phyloP scores from a whole-genome alignment of 768 basidiomycete genomes.

The Leccinellum luteum region DNA sequence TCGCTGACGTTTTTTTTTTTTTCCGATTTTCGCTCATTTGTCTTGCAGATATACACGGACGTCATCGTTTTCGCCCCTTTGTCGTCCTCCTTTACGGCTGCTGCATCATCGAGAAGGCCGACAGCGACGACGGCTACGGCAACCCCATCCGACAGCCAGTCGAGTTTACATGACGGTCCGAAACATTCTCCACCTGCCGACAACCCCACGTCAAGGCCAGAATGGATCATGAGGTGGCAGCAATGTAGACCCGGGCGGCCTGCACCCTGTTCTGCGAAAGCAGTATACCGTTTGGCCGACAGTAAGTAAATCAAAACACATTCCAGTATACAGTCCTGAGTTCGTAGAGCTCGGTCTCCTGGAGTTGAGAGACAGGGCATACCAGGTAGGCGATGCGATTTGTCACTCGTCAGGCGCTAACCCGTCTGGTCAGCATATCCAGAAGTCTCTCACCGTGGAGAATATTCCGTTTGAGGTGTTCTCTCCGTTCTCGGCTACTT shows the following conservation, averaged over 20 bases:
- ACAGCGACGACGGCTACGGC: constrained; percentile 9
- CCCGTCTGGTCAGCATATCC: constrained; percentile 55
- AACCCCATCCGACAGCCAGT: constrained; percentile 36
- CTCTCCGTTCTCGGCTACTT: constrained; percentile 78
- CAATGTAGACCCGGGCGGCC: constrained; percentile 57
- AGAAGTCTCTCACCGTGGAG: constrained; percentile 68
- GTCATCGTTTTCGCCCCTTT: constrained; percentile 81
- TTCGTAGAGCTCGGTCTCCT: constrained; percentile 62
- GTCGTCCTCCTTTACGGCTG: constrained; percentile 58
- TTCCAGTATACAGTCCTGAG: not conserved
- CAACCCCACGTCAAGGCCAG: constrained; percentile 42
- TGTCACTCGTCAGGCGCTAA: constrained; percentile 1
- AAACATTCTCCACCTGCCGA: constrained; percentile 13
- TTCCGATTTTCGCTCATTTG: constrained; percentile 2
- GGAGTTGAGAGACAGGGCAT: constrained; percentile 73
- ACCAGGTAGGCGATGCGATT: constrained; percentile 34
- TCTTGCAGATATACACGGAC: constrained; percentile 75
- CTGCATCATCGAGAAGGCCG: constrained; percentile 18
- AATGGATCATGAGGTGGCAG: constrained; percentile 77
- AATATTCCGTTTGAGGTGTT: constrained; percentile 88
- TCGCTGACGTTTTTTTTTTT: not conserved
- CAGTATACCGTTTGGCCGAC: constrained; percentile 80
- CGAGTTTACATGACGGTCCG: constrained; percentile 27
- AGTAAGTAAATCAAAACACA: constrained; percentile 44
- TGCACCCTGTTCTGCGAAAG: constrained; percentile 79